Percentiles rank a stretch among this genome's conserved stretches.
Conservation (phyloP, 805 yeast species). For the Scheffersomyces amazonensis region DNA sequence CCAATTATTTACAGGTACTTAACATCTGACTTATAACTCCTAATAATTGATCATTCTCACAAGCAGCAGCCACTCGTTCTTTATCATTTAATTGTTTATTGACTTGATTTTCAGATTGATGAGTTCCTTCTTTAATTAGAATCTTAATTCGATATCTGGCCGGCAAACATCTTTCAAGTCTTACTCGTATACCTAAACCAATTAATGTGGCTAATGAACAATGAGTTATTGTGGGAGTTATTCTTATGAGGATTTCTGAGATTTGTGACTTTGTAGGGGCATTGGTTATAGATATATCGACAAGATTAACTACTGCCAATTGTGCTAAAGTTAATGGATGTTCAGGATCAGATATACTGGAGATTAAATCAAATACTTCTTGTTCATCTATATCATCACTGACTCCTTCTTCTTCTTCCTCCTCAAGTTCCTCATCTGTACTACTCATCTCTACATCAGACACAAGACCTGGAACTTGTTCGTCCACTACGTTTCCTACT, state of each 20-base stretch:
- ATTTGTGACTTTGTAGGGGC: conserved; percentile 44
- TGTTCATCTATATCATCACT: conserved; percentile 78
- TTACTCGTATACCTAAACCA: conserved; percentile 90
- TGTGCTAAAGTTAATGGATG: conserved; percentile 96
- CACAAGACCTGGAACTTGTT: conserved; percentile 23
- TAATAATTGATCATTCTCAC: conserved; percentile 90
- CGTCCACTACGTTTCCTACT: neutral
- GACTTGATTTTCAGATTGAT: conserved; percentile 93
- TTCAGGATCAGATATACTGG: conserved; percentile 92
- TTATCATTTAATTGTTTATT: conserved; percentile 96
- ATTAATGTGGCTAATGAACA: conserved; percentile 95
- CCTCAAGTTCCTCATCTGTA: conserved; percentile 16
- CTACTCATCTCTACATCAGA: conserved; percentile 17
- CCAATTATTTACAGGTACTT: conserved; percentile 57
- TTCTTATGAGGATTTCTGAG: conserved; percentile 74
- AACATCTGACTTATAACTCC: conserved; percentile 93
- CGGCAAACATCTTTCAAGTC: conserved; percentile 86
- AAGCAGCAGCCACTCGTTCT: conserved; percentile 97
- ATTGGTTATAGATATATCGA: conserved; percentile 72
- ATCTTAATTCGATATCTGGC: conserved; percentile 78
- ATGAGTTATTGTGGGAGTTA: conserved; percentile 97
- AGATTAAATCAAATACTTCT: conserved; percentile 82
- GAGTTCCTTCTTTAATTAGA: conserved; percentile 84
- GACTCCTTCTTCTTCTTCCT: conserved; percentile 32
- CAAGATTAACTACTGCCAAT: conserved; percentile 84